phyloP scores from a whole-genome alignment of 139 green algal species.

The Trebouxia sp. region DNA sequence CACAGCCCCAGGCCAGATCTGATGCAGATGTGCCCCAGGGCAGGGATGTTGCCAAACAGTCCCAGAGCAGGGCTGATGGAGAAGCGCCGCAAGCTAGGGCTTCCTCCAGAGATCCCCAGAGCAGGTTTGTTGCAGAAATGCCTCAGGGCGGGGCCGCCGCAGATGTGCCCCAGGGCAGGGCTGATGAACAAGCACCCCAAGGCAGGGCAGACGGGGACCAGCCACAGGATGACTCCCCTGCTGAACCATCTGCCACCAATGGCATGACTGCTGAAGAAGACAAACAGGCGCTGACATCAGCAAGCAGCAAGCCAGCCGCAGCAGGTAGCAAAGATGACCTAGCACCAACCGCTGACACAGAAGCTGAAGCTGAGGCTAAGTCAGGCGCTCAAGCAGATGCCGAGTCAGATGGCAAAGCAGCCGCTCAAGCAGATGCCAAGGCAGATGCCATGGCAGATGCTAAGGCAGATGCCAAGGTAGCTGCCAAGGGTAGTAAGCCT shows the following conservation, averaged over 20 bases:
- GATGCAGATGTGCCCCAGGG: neutral
- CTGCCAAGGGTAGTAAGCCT: neutral
- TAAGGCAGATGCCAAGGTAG: neutral
- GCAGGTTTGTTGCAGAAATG: neutral
- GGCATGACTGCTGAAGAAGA: neutral
- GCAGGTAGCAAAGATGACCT: neutral
- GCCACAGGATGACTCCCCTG: neutral
- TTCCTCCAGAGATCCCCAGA: too few relatives aligned
- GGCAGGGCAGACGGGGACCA: neutral
- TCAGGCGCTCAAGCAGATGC: conserved; percentile 1
- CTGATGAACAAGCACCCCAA: too few relatives aligned
- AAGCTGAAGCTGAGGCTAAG: neutral
- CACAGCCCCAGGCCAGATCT: neutral
- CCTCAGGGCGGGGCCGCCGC: neutral
- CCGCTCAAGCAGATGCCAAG: neutral
- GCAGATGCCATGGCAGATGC: neutral
- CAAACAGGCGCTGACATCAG: neutral
- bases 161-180: conserved; percentile 5
- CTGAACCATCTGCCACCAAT: neutral
- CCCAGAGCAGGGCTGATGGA: neutral
- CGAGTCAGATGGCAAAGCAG: neutral
- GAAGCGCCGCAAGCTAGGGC: neutral
- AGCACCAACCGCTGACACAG: neutral
- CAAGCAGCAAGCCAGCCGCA: neutral
- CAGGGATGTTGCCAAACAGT: neutral